A percentile compares a stretch with the other conserved stretches of the same genome.
Evolutionary conservation across 371 early-diverging fungal genomes (phyloP).

Genomic region (Syncephalastrum monosporum): DNA sequence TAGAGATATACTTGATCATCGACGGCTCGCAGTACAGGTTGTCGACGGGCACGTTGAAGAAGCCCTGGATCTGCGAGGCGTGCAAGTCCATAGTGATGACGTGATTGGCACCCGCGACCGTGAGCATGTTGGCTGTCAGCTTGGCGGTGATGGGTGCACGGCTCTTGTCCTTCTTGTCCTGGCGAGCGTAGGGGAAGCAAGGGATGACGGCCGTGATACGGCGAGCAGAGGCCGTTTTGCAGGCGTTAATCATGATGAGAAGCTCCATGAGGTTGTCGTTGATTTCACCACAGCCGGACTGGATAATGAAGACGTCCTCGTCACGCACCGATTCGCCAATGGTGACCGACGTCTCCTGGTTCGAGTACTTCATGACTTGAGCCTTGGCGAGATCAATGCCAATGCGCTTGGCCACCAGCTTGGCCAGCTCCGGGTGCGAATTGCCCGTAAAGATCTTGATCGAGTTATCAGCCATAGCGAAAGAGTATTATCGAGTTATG

Average conservation of each 20-base stretch:
- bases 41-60: slow-evolving; percentile 97
- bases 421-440: slow-evolving; percentile 92
- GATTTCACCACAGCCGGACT: slow-evolving; percentile 89
- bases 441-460: slow-evolving; percentile 97
- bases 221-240: slow-evolving; percentile 94
- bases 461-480: slow-evolving; percentile 47
- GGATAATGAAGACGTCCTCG: slow-evolving; percentile 89
- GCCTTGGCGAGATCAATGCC: slow-evolving; percentile 90
- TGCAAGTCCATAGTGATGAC: slow-evolving; percentile 99
- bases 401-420: slow-evolving; percentile 84
- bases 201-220: slow-evolving; percentile 97
- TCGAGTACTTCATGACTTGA: slow-evolving; percentile 91
- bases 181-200: slow-evolving; percentile 97
- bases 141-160: slow-evolving; percentile 93
- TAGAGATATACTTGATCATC: slow-evolving; percentile 87
- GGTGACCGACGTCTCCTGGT: slow-evolving; percentile 95
- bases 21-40: slow-evolving; percentile 94
- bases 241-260: slow-evolving; percentile 94
- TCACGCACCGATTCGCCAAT: slow-evolving; percentile 97
- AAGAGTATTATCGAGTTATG: neutral
- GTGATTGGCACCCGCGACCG: slow-evolving; percentile 94
- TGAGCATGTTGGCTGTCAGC: slow-evolving; percentile 94
- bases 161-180: slow-evolving; percentile 94
- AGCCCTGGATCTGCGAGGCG: slow-evolving; percentile 97
- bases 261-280: slow-evolving; percentile 96